phyloP scores from a whole-genome alignment of 805 yeast genomes.

The Suhomyces kilbournensis region DNA sequence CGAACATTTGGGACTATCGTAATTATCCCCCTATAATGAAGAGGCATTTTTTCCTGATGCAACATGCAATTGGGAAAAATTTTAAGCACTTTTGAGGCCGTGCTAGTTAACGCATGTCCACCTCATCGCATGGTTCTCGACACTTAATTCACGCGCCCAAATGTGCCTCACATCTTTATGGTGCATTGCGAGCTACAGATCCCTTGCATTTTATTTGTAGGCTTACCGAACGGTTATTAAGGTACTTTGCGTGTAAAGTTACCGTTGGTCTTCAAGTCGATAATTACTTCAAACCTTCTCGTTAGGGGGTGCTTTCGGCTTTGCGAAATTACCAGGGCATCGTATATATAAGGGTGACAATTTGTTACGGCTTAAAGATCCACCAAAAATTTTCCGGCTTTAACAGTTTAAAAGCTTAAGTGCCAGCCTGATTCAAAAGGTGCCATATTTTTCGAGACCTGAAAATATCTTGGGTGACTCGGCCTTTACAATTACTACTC shows the following conservation, averaged over 20 bases:
- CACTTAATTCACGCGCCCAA: not conserved
- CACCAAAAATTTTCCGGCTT: not conserved
- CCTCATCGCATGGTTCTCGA: not conserved
- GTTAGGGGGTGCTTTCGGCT: not conserved
- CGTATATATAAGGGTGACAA: not conserved
- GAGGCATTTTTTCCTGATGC: not conserved
- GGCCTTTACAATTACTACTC: not conserved
- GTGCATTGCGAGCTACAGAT: not conserved
- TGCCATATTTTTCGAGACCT: not conserved
- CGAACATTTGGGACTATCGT: slow-evolving; percentile 1
- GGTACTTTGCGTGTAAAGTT: not conserved
- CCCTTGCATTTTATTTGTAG: not conserved
- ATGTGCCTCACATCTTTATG: not conserved
- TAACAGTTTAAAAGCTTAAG: not conserved
- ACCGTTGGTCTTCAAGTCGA: not conserved
- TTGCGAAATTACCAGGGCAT: not conserved
- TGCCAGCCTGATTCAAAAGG: not conserved
- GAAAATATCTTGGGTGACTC: not conserved
- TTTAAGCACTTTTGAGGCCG: not conserved
- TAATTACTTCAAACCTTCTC: not conserved
- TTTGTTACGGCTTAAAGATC: not conserved
- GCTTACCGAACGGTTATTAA: not conserved
- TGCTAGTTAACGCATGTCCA: not conserved
- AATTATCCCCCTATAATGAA: not conserved
- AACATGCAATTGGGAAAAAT: not conserved